These are phyloP conservation scores for Pisolithus marmoratus DNA, from an alignment of 768 basidiomycete species.

Conservation along the genomic window DNA sequence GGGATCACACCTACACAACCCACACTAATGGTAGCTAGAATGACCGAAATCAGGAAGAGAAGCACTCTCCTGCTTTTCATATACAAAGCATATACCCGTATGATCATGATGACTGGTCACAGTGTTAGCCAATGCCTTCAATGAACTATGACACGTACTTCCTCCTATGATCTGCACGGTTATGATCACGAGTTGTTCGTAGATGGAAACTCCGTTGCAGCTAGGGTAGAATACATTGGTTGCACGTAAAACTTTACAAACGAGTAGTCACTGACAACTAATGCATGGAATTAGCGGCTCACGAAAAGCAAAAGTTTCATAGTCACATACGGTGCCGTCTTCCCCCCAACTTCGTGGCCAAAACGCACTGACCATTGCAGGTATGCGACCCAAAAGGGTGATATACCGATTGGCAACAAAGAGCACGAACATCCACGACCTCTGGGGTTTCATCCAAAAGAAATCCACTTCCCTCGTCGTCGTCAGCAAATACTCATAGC, in stretches of 20 bases:
- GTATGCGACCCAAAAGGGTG: constrained; percentile 32
- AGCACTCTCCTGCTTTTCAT: no score
- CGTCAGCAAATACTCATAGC: constrained; percentile 46
- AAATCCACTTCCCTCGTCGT: no score
- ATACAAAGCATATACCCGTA: no score
- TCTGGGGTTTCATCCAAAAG: no score
- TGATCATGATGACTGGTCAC: no score
- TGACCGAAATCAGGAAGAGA: not conserved
- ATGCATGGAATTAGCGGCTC: constrained; percentile 1
- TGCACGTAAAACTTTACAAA: not conserved
- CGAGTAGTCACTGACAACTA: constrained; percentile 8
- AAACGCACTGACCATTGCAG: constrained; percentile 31
- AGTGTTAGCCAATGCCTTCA: no score
- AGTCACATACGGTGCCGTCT: not conserved
- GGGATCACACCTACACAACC: constrained; percentile 4
- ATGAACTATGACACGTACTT: constrained; percentile 2
- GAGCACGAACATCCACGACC: no score
- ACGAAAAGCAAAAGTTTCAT: not conserved
- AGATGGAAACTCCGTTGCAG: not conserved
- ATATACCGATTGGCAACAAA: constrained; percentile 40
- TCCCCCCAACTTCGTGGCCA: constrained; percentile 8
- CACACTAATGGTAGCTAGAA: not conserved
- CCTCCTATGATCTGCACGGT: constrained; percentile 5
- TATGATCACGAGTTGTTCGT: constrained; percentile 3
- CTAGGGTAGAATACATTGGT: constrained; percentile 1